phyloP scores from a whole-genome alignment of 148 eudicot species.

The Arctostaphylos glauca region DNA sequence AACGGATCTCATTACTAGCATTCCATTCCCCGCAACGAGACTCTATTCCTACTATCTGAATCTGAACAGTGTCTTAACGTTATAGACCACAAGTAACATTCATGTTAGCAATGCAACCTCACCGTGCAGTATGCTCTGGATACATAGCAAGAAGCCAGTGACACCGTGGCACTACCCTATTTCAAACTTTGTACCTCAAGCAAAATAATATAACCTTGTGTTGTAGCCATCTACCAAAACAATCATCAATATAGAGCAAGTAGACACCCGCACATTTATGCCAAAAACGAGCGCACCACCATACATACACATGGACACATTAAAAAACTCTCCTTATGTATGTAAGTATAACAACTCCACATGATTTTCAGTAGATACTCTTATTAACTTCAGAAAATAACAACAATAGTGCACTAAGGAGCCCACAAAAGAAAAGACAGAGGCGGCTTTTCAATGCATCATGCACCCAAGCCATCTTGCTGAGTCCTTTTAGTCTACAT shows the following conservation, averaged over 20 bases:
- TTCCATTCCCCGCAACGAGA: no score
- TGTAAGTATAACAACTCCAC: not conserved
- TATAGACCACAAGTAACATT: not conserved
- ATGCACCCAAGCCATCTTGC: not conserved
- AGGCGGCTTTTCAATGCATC: not conserved
- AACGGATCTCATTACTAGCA: not conserved
- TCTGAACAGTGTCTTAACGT: no score
- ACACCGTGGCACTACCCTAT: no score
- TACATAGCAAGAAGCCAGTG: not conserved
- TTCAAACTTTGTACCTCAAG: not conserved
- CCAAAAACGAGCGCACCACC: not conserved
- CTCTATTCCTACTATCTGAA: no score
- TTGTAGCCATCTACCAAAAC: not conserved
- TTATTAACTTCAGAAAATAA: not conserved
- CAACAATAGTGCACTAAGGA: not conserved
- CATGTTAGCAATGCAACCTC: not conserved
- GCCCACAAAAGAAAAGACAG: not conserved
- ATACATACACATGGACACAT: not conserved
- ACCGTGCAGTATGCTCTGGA: not conserved
- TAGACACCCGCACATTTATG: not conserved
- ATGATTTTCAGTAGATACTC: not conserved
- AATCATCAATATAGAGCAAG: not conserved
- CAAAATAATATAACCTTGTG: no score
- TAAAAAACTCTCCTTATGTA: not conserved
- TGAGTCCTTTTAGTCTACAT: not conserved